These are phyloP conservation scores for Elymus sibiricus DNA, from an alignment of 176 grass and related monocot genomes.

Conservation along the genomic window DNA sequence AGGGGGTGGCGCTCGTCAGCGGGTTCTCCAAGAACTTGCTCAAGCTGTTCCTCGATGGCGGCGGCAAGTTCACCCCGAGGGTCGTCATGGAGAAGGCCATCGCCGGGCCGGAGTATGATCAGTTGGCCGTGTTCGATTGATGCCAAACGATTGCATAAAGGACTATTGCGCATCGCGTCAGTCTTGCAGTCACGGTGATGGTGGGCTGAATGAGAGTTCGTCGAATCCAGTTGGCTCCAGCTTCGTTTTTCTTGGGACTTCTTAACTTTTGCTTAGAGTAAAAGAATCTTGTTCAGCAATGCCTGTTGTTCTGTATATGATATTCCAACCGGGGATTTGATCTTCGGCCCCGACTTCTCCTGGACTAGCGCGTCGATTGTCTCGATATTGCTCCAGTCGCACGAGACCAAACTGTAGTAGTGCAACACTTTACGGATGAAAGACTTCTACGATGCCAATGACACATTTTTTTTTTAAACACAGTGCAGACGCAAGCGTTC, in stretches of 20 bases:
- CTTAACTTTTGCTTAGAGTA: no score
- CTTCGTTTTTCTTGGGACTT: background rate
- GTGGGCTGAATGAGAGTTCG: background rate
- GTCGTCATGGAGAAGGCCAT: slow-evolving; percentile 57
- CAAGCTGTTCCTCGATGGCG: slow-evolving; percentile 50
- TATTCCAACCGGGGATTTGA: background rate
- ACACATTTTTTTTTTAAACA: no score
- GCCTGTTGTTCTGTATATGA: background rate
- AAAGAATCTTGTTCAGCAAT: background rate
- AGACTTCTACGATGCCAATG: no score
- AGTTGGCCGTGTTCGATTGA: slow-evolving; percentile 51
- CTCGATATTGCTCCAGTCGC: no score
- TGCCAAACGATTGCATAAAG: background rate
- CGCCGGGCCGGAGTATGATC: slow-evolving; percentile 39
- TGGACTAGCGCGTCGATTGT: no score
- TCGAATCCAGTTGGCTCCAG: no score
- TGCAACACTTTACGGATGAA: no score
- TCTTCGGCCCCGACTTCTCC: no score
- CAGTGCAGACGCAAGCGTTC: no score
- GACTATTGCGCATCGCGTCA: no score
- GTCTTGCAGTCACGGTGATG: background rate
- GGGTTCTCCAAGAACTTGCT: slow-evolving; percentile 73
- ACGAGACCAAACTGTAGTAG: no score
- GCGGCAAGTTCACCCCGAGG: slow-evolving; percentile 22
- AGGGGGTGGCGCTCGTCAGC: slow-evolving; percentile 58